Conservation (phyloP, 352 stramenopile genomes). For the Elongisporangium undulatum region DNA sequence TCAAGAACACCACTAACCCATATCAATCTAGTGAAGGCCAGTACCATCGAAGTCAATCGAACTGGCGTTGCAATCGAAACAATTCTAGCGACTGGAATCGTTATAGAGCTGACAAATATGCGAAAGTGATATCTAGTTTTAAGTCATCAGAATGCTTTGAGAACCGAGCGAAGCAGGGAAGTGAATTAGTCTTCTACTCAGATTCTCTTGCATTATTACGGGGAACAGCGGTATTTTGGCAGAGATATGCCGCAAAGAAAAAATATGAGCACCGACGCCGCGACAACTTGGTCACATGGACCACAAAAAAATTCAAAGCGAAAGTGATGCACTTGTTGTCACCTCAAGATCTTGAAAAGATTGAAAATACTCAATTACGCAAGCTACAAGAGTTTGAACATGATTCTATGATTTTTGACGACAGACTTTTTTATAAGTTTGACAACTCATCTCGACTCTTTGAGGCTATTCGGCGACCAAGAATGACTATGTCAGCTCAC, state of each 20-base stretch:
- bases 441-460: neutral
- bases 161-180: neutral
- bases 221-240: constrained; percentile 42
- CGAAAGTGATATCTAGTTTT: neutral
- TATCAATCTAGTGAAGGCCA: neutral
- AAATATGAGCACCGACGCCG: constrained; percentile 15
- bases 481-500: neutral
- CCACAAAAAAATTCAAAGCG: constrained; percentile 9
- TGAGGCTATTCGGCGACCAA: neutral
- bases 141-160: neutral
- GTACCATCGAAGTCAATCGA: neutral
- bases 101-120: neutral
- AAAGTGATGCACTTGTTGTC: constrained; percentile 23
- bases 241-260: constrained; percentile 16
- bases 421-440: neutral
- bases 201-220: constrained; percentile 39
- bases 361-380: constrained; percentile 3
- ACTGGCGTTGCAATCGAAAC: neutral
- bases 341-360: constrained; percentile 5
- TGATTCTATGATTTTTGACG: neutral
- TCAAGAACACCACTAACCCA: neutral
- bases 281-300: constrained; percentile 13
- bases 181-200: constrained; percentile 50
- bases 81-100: neutral
- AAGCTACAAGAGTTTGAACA: neutral